phyloP scores from a whole-genome alignment of 805 yeast species.

The Yarrowia hollandica region DNA sequence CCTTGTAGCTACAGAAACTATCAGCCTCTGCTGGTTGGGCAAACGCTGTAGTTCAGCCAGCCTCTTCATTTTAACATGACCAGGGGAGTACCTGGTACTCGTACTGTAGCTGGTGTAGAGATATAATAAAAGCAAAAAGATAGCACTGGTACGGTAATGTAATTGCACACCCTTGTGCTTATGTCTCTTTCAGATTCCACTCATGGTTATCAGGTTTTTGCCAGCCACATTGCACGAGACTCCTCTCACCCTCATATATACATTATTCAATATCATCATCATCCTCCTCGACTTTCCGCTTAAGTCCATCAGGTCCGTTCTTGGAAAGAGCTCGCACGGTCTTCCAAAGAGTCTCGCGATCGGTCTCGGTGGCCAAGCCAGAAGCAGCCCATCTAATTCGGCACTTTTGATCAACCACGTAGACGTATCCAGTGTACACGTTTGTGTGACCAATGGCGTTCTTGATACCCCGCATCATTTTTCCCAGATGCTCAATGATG shows the following conservation, averaged over 20 bases:
- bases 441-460: constrained; percentile 67
- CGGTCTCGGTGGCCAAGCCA: constrained; percentile 74
- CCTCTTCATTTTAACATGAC: too few species aligned
- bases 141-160: too few species aligned
- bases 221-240: too few species aligned
- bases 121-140: too few species aligned
- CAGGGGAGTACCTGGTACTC: too few species aligned
- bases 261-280: constrained; percentile 23
- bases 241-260: neutral
- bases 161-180: too few species aligned
- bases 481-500: constrained; percentile 15
- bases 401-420: constrained; percentile 70
- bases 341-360: constrained; percentile 62
- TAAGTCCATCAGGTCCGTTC: constrained; percentile 42
- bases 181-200: too few species aligned
- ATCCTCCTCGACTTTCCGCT: constrained; percentile 2
- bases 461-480: constrained; percentile 39
- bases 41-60: too few species aligned
- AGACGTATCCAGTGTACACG: constrained; percentile 77
- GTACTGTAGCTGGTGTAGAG: too few species aligned
- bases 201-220: too few species aligned
- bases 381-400: constrained; percentile 90
- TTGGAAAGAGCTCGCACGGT: constrained; percentile 59
- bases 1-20: too few species aligned
- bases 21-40: too few species aligned